phyloP scores from a whole-genome alignment of 257 asterid species.

The Asclepias syriaca region DNA sequence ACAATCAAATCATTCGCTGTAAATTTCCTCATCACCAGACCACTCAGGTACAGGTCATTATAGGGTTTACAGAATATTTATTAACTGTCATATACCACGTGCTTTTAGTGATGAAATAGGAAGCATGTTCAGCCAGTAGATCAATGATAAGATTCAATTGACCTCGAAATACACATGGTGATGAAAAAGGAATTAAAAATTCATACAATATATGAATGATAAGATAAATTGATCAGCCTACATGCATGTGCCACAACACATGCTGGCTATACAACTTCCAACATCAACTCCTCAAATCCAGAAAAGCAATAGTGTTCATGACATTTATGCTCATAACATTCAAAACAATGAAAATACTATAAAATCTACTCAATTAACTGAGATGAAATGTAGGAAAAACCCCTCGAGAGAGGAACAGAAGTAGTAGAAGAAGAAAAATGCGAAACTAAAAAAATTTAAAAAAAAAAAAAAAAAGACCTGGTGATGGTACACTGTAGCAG shows the following conservation, averaged over 20 bases:
- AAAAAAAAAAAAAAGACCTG: slow-evolving; percentile 41
- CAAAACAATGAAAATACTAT: neutral
- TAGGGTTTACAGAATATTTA: too few relatives aligned
- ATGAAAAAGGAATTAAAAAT: neutral
- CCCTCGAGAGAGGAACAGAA: neutral
- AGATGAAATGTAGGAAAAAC: neutral
- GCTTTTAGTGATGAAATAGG: neutral
- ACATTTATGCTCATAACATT: neutral
- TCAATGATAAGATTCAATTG: neutral
- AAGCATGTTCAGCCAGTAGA: neutral
- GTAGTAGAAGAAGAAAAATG: neutral
- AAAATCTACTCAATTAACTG: neutral
- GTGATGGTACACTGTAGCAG: slow-evolving; percentile 66
- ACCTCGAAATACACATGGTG: neutral
- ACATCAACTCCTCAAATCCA: neutral
- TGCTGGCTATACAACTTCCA: neutral
- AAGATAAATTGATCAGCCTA: neutral
- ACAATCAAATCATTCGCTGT: neutral
- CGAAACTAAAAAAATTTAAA: neutral
- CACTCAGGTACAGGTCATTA: neutral
- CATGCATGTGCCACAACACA: neutral
- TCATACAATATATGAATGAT: neutral
- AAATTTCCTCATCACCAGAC: neutral
- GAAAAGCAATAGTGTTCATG: neutral
- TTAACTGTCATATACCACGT: neutral